Percentiles rank a stretch among this genome's conserved stretches.
phyloP scores from a whole-genome alignment of 148 eudicot species.

The Vaccinium corymbosum region DNA sequence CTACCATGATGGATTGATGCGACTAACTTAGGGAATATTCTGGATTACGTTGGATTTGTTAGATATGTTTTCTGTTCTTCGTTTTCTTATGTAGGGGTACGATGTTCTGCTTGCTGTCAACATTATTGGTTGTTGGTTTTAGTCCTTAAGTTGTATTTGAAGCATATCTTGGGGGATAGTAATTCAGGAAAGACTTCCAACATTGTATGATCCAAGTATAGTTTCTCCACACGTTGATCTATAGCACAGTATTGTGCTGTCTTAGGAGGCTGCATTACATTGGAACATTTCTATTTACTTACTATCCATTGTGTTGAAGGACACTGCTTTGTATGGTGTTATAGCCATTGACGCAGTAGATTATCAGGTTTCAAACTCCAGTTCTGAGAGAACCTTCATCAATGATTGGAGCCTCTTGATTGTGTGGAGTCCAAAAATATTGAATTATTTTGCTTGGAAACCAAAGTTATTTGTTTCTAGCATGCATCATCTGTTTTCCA shows the following conservation, averaged over 20 bases:
- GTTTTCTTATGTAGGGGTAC: not conserved
- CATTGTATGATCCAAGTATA: not conserved
- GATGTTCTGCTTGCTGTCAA: not conserved
- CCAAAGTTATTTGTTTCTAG: not conserved
- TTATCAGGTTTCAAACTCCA: not conserved
- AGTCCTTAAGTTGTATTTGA: not conserved
- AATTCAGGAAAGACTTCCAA: not conserved
- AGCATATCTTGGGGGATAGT: not conserved
- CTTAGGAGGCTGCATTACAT: constrained; percentile 3
- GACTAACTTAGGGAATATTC: not conserved
- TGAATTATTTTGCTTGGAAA: not conserved
- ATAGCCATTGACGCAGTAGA: not conserved
- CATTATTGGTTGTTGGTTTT: not conserved
- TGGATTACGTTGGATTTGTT: not conserved
- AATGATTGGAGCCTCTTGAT: not conserved
- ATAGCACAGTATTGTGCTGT: not conserved
- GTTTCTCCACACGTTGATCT: not conserved
- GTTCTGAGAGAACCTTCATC: not conserved
- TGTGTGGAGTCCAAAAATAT: not conserved
- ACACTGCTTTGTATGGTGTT: not conserved
- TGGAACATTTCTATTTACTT: not conserved
- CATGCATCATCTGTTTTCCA: not conserved
- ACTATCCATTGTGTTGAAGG: not conserved
- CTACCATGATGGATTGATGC: not conserved
- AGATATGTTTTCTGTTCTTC: not conserved